Base-by-base conservation (phyloP, 768 basidiomycete species). In the Astraeus odoratus region DNA sequence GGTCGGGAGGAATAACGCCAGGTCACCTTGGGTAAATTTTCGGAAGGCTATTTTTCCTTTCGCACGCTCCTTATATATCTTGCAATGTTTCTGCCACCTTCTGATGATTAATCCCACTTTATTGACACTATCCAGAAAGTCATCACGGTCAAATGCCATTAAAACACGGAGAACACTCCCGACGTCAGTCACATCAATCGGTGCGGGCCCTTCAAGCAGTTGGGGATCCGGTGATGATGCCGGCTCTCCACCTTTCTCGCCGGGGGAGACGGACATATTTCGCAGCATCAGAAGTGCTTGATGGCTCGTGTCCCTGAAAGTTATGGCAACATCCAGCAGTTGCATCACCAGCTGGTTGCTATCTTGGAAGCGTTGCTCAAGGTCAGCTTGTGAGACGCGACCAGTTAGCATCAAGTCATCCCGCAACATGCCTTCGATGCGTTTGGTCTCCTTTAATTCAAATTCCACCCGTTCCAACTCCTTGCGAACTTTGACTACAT, bases 41-140 rank as follows among this genome's bases (percentile, higher is more conserved):
- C 91, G 75, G 66, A 97, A 97, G 0, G 93, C 88, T 46, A 99
- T 95, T 67, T 96, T 96, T 45, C 93, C 90, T 65, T 86, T 92
- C 13, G 93, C 86, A 16, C 88, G 80, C 53, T 98, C 95, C 36
- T 93, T 76, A 48, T 97, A 98, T 52, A 91, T 85, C 59, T 91
- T 95, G 67, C 90, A 95, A 60, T 95, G 92, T 61, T 92, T 96
- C 68, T 93, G 89, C 92, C 93, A 98, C 61, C 94, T 96, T 44
- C 90, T 83, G 47, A 93, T 86, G 8, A 88, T 86, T 9, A 84
- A 77, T n/a, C 84, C 83, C 9, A 83, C 80, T 61, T 90, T 90
- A 44, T 73, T 68, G 34, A 98, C 78, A 0, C 81, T 81, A 42
- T 95, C 93, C 39, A 87, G 64, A 63, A 96, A 95, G 51, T 79